phyloP scores from a whole-genome alignment of 495 filamentous ascomycete species.

The Antarctomyces pellizariae region DNA sequence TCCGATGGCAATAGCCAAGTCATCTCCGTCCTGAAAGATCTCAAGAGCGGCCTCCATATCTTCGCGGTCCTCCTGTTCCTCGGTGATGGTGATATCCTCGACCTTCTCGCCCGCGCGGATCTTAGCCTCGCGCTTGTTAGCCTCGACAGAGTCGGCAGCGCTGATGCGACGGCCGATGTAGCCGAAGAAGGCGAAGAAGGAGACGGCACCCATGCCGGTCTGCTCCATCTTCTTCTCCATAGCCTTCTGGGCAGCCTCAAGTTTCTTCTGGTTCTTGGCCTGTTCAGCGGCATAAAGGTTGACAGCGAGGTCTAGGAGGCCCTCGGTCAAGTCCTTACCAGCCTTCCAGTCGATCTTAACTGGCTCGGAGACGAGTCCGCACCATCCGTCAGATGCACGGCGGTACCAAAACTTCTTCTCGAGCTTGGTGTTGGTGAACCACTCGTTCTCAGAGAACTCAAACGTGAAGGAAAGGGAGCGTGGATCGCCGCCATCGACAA shows the following conservation, averaged over 20 bases:
- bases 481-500: constrained; percentile 25
- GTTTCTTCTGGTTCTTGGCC: constrained; percentile 25
- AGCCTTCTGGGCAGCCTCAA: constrained; percentile 19
- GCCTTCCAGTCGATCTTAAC: constrained; percentile 76
- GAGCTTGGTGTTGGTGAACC: constrained; percentile 47
- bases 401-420: constrained; percentile 84
- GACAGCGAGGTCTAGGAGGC: constrained; percentile 46
- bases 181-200: constrained; percentile 79
- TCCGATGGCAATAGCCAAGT: constrained; percentile 51
- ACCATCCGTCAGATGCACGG: constrained; percentile 35
- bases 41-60: constrained; percentile 34
- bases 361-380: constrained; percentile 61
- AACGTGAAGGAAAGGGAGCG: constrained; percentile 38
- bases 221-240: constrained; percentile 29
- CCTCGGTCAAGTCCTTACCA: constrained; percentile 59
- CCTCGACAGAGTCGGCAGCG: constrained; percentile 41
- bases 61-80: constrained; percentile 28
- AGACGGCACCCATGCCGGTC: constrained; percentile 31
- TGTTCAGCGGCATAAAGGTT: constrained; percentile 44
- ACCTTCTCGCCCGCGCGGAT: constrained; percentile 21
- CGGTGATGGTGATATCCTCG: constrained; percentile 22
- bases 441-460: constrained; percentile 42
- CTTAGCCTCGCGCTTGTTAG: constrained; percentile 32
- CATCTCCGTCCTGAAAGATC: constrained; percentile 60
- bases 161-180: constrained; percentile 41